These are phyloP conservation scores for Cryptosporidium canis DNA, from an alignment of 169 alveolate species.

Conservation along the genomic window DNA sequence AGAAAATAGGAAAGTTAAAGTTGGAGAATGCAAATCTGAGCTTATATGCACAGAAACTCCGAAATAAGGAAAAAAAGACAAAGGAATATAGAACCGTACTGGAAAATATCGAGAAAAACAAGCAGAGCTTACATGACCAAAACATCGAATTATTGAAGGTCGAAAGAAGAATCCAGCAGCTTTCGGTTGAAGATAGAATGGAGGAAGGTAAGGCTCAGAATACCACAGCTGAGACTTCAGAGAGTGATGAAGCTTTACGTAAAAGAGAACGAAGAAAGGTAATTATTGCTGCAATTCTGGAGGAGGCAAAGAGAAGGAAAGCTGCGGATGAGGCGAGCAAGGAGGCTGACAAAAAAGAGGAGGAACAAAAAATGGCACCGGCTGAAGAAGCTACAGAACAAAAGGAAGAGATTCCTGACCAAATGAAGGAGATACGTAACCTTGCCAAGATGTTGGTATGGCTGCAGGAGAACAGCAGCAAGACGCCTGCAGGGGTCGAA, in stretches of 20 bases:
- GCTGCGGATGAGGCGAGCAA: background rate
- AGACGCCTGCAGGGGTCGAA: background rate
- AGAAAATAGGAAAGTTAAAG: slow-evolving; percentile 21
- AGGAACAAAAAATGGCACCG: background rate
- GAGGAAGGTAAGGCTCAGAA: background rate
- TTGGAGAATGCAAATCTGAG: slow-evolving; percentile 47
- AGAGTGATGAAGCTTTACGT: background rate
- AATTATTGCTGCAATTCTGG: background rate
- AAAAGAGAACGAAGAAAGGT: slow-evolving; percentile 1
- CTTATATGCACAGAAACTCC: slow-evolving; percentile 12
- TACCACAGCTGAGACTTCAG: background rate
- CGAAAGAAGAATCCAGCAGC: slow-evolving; percentile 47
- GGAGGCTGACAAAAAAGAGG: background rate
- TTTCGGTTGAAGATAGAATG: slow-evolving; percentile 7
- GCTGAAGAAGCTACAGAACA: background rate
- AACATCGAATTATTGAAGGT: slow-evolving; percentile 8
- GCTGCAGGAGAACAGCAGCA: slow-evolving; percentile 30
- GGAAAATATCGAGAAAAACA: slow-evolving; percentile 33
- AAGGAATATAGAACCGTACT: slow-evolving; percentile 15
- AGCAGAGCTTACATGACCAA: background rate
- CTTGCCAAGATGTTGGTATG: slow-evolving; percentile 52
- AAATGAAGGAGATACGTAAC: background rate
- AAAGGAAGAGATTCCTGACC: background rate
- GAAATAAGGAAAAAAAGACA: background rate
- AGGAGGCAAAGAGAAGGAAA: background rate